phyloP scores from a whole-genome alignment of 192 early-diverging fungal genomes.

The Gamsiella multidivaricata region DNA sequence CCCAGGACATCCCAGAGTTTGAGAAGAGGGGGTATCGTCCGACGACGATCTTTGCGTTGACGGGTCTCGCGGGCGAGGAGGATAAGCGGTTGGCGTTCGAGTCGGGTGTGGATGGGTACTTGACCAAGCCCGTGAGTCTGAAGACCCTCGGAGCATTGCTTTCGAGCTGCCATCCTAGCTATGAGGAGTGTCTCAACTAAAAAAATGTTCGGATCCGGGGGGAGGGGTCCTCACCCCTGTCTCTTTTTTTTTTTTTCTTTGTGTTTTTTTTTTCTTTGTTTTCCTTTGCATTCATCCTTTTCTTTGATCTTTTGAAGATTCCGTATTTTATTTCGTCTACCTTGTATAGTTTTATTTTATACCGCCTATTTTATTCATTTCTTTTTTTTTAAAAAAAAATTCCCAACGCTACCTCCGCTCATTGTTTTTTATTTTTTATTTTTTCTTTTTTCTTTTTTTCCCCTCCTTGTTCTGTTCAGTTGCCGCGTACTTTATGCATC shows the following conservation, averaged over 20 bases:
- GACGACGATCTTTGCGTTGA: slow-evolving; percentile 56
- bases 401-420: too few relatives aligned
- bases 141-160: slow-evolving; percentile 18
- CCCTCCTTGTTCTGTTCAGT: background rate
- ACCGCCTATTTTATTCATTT: too few relatives aligned
- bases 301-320: too few relatives aligned
- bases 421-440: background rate
- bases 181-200: too few relatives aligned
- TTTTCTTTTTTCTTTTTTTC: slow-evolving; percentile 3
- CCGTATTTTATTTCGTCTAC: too few relatives aligned
- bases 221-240: too few relatives aligned
- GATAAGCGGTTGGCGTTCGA: slow-evolving; percentile 56
- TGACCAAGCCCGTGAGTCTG: slow-evolving; percentile 59
- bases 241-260: too few relatives aligned
- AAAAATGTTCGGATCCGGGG: too few relatives aligned
- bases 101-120: slow-evolving; percentile 57
- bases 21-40: slow-evolving; percentile 12
- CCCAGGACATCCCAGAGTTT: background rate
- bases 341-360: too few relatives aligned
- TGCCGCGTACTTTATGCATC: background rate
- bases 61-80: slow-evolving; percentile 53
- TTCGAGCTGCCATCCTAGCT: slow-evolving; percentile 4
- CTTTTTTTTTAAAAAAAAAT: too few relatives aligned
- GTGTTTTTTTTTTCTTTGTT: too few relatives aligned
- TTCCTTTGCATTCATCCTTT: too few relatives aligned